A percentile compares a stretch with the other conserved stretches of the same genome.
These are phyloP conservation scores for Boletus mariae DNA, from an alignment of 1,284 basidiomycete genomes.

Conservation along the genomic window DNA sequence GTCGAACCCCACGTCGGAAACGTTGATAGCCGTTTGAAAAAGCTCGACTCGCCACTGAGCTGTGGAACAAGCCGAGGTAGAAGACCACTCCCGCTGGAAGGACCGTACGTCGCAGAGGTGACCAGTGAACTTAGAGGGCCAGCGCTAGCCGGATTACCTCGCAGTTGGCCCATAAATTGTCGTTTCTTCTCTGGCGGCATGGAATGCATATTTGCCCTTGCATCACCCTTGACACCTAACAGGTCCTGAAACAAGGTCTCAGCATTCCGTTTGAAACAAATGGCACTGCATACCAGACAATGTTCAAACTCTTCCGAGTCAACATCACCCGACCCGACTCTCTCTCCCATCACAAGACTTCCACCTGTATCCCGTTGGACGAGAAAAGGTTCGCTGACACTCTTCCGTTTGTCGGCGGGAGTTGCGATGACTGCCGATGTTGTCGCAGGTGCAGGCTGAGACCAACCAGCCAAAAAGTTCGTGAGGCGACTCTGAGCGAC, in stretches of 20 bases:
- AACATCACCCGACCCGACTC: constrained; percentile 39
- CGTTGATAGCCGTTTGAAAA: constrained; percentile 75
- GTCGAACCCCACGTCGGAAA: constrained; percentile 55
- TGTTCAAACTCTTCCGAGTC: constrained; percentile 52
- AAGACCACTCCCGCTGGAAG: constrained; percentile 50
- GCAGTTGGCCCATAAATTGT: constrained; percentile 59
- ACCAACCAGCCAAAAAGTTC: constrained; percentile 62
- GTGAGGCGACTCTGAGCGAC: constrained; percentile 60
- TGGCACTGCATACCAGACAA: constrained; percentile 55
- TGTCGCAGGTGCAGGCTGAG: constrained; percentile 39
- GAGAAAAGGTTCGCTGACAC: constrained; percentile 65
- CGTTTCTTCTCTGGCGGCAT: constrained; percentile 66
- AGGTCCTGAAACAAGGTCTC: constrained; percentile 48
- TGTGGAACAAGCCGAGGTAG: constrained; percentile 64
- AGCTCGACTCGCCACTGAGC: constrained; percentile 60
- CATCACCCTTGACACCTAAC: constrained; percentile 70
- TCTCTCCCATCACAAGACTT: constrained; percentile 21
- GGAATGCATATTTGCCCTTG: constrained; percentile 62
- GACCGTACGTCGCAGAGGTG: constrained; percentile 55
- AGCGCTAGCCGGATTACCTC: constrained; percentile 17
- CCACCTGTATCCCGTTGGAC: constrained; percentile 43
- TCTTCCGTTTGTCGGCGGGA: constrained; percentile 43
- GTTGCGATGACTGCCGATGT: constrained; percentile 29
- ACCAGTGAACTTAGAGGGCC: constrained; percentile 29
- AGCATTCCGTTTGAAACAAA: not conserved